These are phyloP conservation scores for Fraxinus xanthoxyloides DNA, from an alignment of 305 asterid genomes.

Conservation along the genomic window DNA sequence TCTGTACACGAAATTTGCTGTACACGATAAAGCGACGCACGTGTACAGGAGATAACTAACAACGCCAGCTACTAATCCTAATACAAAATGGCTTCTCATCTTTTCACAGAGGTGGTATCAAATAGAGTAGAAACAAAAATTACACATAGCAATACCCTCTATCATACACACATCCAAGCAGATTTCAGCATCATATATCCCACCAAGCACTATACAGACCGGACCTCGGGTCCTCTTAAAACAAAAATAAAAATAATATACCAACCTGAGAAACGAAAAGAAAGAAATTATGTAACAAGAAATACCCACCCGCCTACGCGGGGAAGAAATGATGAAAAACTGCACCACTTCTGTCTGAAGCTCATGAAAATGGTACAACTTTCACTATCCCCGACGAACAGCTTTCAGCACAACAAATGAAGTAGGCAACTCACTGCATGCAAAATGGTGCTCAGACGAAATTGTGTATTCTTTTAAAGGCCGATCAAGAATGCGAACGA, in stretches of 20 bases:
- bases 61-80: neutral
- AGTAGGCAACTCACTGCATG: conserved; percentile 20
- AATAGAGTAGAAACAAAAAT: neutral
- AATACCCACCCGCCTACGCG: conserved; percentile 27
- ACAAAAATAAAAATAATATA: conserved; percentile 23
- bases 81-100: neutral
- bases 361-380: conserved; percentile 37
- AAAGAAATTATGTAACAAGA: neutral
- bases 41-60: neutral
- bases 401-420: conserved; percentile 1
- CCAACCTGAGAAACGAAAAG: conserved; percentile 20
- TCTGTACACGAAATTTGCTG: neutral
- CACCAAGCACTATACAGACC: conserved; percentile 36
- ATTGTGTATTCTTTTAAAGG: conserved; percentile 17
- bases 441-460: conserved; percentile 3
- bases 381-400: conserved; percentile 12
- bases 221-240: conserved; percentile 31
- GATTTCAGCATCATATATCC: conserved; percentile 25
- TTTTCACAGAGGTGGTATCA: neutral
- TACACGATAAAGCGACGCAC: neutral
- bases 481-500: conserved; percentile 14
- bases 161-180: conserved; percentile 11
- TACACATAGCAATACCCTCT: neutral
- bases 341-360: conserved; percentile 25
- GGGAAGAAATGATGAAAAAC: conserved; percentile 29